Conservation (phyloP, 2,329 filamentous ascomycete species). For the Penicillium sp. region DNA sequence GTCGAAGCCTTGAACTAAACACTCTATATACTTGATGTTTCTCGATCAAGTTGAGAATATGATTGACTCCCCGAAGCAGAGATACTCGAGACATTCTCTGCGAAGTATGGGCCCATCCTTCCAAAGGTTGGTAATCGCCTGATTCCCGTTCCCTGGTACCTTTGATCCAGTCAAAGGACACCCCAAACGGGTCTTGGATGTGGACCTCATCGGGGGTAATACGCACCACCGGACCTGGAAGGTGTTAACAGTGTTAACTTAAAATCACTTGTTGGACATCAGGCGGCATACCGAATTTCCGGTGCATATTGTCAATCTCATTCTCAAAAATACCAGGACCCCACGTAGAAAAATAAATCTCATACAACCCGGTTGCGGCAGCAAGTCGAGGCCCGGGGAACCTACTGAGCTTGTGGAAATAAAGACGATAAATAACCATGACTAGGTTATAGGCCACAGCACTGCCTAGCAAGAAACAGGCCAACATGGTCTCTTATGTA, state of each 20-base stretch:
- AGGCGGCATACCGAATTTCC: constrained; percentile 12
- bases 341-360: constrained; percentile 17
- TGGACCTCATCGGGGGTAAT: constrained; percentile 20
- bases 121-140: neutral
- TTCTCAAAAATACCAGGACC: constrained; percentile 10
- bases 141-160: constrained; percentile 6
- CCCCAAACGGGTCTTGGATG: constrained; percentile 12
- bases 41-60: constrained; percentile 13
- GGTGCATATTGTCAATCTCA: constrained; percentile 17
- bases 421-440: constrained; percentile 17
- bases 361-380: constrained; percentile 18
- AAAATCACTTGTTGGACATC: neutral
- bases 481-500: constrained; percentile 9
- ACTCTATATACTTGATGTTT: constrained; percentile 12
- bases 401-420: constrained; percentile 16
- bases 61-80: constrained; percentile 12
- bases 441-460: constrained; percentile 16
- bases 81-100: constrained; percentile 9
- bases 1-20: constrained; percentile 2
- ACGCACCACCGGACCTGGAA: constrained; percentile 17
- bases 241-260: constrained; percentile 1
- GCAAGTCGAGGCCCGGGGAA: constrained; percentile 18
- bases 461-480: constrained; percentile 18
- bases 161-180: constrained; percentile 16
- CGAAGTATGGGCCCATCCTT: neutral